A percentile compares a stretch with the other conserved stretches of the same genome.
Evolutionary conservation across 345 rosid species (phyloP).

Genomic region (Populus nigra): DNA sequence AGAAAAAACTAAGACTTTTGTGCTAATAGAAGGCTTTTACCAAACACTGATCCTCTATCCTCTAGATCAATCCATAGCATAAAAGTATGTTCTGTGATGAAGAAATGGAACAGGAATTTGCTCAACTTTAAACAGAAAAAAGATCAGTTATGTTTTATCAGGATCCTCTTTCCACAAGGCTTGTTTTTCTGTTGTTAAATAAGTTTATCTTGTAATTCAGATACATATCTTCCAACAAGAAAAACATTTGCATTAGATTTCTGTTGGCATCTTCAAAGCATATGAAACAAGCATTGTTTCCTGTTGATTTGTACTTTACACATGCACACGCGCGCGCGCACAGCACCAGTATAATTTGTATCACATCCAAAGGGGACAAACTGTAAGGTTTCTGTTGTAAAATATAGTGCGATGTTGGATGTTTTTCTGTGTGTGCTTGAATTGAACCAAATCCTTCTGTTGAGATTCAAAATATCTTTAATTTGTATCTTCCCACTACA

Average conservation of each 20-base stretch:
- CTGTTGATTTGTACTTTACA: background rate
- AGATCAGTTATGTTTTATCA: background rate
- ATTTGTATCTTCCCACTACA: conserved; percentile 26
- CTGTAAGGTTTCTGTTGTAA: background rate
- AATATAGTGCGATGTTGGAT: background rate
- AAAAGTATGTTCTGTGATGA: background rate
- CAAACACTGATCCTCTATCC: background rate
- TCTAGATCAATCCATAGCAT: background rate
- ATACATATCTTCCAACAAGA: background rate
- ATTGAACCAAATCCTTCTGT: background rate
- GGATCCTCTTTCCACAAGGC: background rate
- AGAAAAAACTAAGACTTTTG: background rate
- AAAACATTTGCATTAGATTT: background rate
- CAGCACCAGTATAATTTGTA: background rate
- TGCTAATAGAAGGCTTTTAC: background rate
- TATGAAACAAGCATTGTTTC: background rate
- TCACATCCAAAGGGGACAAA: background rate
- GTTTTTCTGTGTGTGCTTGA: background rate
- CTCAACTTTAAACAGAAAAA: background rate
- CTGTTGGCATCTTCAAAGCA: background rate
- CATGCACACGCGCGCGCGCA: too few species aligned
- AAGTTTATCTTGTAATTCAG: background rate
- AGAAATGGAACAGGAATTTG: background rate
- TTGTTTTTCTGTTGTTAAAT: background rate
- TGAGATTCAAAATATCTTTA: conserved; percentile 4